phyloP scores from a whole-genome alignment of 2,329 filamentous ascomycete species.

The Emericellopsis cladophorae region DNA sequence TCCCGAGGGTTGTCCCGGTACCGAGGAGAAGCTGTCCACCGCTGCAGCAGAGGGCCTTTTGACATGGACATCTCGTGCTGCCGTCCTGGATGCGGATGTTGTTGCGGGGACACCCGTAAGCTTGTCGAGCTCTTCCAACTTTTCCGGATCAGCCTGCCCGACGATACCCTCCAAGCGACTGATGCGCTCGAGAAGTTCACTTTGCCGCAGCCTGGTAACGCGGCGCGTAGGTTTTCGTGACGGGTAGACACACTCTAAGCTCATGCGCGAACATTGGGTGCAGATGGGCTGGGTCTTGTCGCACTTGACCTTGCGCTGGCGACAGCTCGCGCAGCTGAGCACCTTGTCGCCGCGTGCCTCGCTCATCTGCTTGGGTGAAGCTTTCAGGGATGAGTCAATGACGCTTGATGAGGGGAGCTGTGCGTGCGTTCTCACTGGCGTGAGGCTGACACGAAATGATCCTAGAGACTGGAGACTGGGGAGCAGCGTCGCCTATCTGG shows the following conservation, averaged over 20 bases:
- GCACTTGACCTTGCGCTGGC: slow-evolving; percentile 50
- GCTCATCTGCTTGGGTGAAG: too few species aligned
- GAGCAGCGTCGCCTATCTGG: too few species aligned
- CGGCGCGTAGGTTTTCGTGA: slow-evolving; percentile 28
- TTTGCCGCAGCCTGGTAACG: slow-evolving; percentile 25
- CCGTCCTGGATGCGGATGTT: background rate
- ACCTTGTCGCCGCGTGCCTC: slow-evolving; percentile 13
- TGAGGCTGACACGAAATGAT: too few species aligned
- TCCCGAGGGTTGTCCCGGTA: slow-evolving; percentile 4
- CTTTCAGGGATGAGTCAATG: too few species aligned
- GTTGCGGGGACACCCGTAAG: background rate
- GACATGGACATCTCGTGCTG: background rate
- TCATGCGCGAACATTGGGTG: slow-evolving; percentile 33
- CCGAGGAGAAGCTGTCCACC: too few species aligned
- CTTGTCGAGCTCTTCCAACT: slow-evolving; percentile 10
- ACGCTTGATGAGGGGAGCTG: too few species aligned
- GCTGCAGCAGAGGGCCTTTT: too few species aligned
- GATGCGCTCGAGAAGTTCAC: slow-evolving; percentile 28
- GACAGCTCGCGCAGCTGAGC: slow-evolving; percentile 47
- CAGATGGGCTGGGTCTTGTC: slow-evolving; percentile 40
- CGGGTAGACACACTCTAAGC: slow-evolving; percentile 33
- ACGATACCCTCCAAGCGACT: slow-evolving; percentile 31
- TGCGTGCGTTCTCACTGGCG: too few species aligned
- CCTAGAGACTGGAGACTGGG: too few species aligned
- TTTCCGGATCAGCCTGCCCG: slow-evolving; percentile 24